These are phyloP conservation scores for Pleurotus ostreatus DNA, from an alignment of 768 basidiomycete species.

Conservation along the genomic window DNA sequence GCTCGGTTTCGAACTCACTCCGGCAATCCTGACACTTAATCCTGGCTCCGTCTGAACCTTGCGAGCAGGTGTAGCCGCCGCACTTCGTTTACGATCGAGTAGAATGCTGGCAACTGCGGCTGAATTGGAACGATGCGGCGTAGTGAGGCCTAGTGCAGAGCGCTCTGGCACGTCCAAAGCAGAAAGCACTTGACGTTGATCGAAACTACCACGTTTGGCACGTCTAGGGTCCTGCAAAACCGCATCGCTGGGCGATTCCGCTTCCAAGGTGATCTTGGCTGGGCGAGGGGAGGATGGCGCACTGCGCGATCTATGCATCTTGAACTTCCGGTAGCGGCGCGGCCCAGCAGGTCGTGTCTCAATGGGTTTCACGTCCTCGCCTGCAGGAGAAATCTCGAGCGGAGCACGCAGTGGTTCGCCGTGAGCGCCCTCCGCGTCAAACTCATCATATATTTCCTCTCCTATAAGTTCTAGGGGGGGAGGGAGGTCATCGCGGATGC, in stretches of 20 bases:
- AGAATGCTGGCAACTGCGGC: conserved; percentile 1
- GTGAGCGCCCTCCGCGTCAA: conserved; percentile 73
- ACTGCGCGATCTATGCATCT: conserved; percentile 12
- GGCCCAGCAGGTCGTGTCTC: conserved; percentile 17
- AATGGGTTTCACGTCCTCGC: neutral
- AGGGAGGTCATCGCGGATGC: neutral
- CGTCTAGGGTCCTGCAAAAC: neutral
- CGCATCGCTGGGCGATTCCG: neutral
- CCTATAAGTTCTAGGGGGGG: conserved; percentile 71
- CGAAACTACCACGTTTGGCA: neutral
- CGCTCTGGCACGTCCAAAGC: neutral
- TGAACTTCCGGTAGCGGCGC: conserved; percentile 14
- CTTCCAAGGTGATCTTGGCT: neutral
- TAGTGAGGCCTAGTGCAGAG: neutral
- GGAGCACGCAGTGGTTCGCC: conserved; percentile 40
- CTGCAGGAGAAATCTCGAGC: conserved; percentile 25
- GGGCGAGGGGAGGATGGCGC: conserved; percentile 3
- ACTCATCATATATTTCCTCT: conserved; percentile 91
- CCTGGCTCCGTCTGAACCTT: neutral
- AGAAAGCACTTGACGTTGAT: neutral
- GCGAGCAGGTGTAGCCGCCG: neutral
- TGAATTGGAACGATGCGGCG: neutral
- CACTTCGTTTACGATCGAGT: conserved; percentile 3
- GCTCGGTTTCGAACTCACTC: neutral
- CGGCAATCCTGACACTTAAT: neutral